phyloP scores from a whole-genome alignment of 202 grass and related monocot genomes.

The Zizania palustris region DNA sequence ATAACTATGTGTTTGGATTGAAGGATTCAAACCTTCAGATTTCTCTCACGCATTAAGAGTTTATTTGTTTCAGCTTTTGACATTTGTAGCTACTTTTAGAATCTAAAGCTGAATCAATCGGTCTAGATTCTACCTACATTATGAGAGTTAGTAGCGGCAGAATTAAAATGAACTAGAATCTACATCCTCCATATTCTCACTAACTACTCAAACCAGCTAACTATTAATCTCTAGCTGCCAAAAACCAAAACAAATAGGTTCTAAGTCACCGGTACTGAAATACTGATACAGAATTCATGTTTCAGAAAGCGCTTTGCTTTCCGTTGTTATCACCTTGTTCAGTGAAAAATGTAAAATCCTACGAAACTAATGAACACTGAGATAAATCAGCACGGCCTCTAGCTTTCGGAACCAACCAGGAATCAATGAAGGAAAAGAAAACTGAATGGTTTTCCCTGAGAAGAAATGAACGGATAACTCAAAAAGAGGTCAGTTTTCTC shows the following conservation, averaged over 20 bases:
- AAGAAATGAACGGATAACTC: background rate
- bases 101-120: no score
- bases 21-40: background rate
- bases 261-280: background rate
- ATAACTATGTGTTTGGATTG: background rate
- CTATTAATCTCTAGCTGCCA: no score
- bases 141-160: no score
- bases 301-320: background rate
- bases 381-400: background rate
- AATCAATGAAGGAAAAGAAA: background rate
- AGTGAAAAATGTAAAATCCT: background rate
- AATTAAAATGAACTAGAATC: no score
- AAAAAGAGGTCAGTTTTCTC: background rate
- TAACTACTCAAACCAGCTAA: no score
- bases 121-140: no score
- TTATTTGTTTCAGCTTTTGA: background rate
- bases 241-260: no score
- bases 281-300: background rate
- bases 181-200: no score
- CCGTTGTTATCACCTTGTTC: background rate
- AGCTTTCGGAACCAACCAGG: background rate
- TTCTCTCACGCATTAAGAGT: background rate
- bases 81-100: no score
- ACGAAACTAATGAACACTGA: background rate
- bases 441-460: background rate